phyloP scores from a whole-genome alignment of 1,284 basidiomycete genomes.

The Microstroma glucosiphilum region DNA sequence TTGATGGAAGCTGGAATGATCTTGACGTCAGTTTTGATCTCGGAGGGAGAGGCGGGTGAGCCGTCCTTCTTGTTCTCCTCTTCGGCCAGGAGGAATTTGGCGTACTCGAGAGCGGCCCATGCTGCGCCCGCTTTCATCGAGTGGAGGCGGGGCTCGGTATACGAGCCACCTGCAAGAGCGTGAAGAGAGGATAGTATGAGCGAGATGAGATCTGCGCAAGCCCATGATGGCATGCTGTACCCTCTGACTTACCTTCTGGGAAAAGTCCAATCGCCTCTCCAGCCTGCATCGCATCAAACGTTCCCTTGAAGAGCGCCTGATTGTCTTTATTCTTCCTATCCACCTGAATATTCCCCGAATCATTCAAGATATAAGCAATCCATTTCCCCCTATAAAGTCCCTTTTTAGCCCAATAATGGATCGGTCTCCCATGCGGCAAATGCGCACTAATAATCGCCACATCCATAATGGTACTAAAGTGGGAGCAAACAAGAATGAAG shows the following conservation, averaged over 20 bases:
- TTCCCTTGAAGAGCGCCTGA: slow-evolving; percentile 78
- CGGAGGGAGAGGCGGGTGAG: not conserved
- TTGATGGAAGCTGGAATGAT: slow-evolving; percentile 82
- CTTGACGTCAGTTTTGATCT: slow-evolving; percentile 52
- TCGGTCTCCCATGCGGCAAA: slow-evolving; percentile 68
- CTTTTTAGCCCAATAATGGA: slow-evolving; percentile 87
- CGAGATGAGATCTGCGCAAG: not conserved
- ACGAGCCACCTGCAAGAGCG: slow-evolving; percentile 40
- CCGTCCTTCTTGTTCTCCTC: slow-evolving; percentile 1
- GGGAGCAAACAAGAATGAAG: slow-evolving; percentile 29
- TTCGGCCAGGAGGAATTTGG: slow-evolving; percentile 53
- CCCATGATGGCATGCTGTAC: no score
- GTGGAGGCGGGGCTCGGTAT: slow-evolving; percentile 82
- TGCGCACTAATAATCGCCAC: slow-evolving; percentile 54
- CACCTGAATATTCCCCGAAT: slow-evolving; percentile 90
- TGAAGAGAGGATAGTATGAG: not conserved
- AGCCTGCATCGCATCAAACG: slow-evolving; percentile 72
- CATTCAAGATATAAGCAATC: slow-evolving; percentile 68
- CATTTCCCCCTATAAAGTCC: slow-evolving; percentile 16
- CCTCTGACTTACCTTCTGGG: slow-evolving; percentile 64
- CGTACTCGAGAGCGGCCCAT: slow-evolving; percentile 89
- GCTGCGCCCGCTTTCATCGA: slow-evolving; percentile 92
- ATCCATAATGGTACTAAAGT: slow-evolving; percentile 51
- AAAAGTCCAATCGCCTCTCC: slow-evolving; percentile 83
- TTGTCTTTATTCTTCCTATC: slow-evolving; percentile 87